Evolutionary conservation across 1,139 yeast species (phyloP), one percentile per base, ranked within the genome.

Genomic region (Hyphopichia wangnamkhiaoensis): DNA sequence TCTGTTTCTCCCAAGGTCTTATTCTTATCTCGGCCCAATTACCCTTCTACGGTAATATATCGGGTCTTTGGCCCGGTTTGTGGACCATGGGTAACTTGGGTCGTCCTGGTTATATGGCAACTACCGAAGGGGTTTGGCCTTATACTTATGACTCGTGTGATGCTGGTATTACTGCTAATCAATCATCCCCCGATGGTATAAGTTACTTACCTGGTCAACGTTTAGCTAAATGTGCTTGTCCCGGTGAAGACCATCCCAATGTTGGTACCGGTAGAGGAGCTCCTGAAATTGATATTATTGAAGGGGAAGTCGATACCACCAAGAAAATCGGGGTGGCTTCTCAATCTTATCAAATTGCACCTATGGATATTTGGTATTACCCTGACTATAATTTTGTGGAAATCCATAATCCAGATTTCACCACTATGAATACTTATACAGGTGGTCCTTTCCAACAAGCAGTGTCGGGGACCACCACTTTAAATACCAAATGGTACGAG

Each of bases 61-160:
- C 63, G 0, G 66, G 66, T 2, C 50, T 61, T 37, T 61, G 66
- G 66, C 66, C 66, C 3, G 66, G 65, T 34, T 43, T 60, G 39
- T 61, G 66, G 66, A 58, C 65, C 20, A 55, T 60, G 61, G 66
- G 66, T 15, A 61, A 61, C 37, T 47, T 61, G 38, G 66, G 63
- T 3, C 48, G 66, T 20, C 65, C 66, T 2, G 66, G 66, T 3
- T 60, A 58, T 39, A 48, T 58, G 51, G 59, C 63, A 13, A 52
- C 61, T 25, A 59, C 66, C 3, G 64, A 61, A 13, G 66, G 66
- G 24, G 63, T 59, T n/a, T 61, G 66, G 66, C 66, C 66, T 1
- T 61, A 61, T 45, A 52, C 65, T 1, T 61, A 61, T 42, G 61
- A 59, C n/a, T 37, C 54, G 10, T 61, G 66, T 40, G 66, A 61